phyloP scores from a whole-genome alignment of 108 stramenopile species.

The Skeletonema potamos region DNA sequence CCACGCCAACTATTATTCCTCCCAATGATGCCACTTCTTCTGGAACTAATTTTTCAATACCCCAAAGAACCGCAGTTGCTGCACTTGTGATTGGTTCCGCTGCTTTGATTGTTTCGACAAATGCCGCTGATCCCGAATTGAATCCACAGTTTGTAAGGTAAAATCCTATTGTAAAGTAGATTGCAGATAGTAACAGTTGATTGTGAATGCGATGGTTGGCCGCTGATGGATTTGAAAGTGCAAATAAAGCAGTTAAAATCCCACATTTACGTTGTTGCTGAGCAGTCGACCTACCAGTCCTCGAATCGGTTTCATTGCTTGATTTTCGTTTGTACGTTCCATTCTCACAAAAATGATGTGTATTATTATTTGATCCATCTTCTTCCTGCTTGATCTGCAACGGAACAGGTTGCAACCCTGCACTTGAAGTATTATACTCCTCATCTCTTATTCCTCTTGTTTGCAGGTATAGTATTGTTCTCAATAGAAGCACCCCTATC shows the following conservation, averaged over 20 bases:
- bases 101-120: conserved; percentile 89
- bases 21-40: conserved; percentile 54
- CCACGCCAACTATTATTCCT: conserved; percentile 66
- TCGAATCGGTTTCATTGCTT: not conserved
- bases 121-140: conserved; percentile 57
- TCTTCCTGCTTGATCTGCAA: conserved; percentile 5
- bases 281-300: not conserved
- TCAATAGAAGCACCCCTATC: conserved; percentile 42
- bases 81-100: conserved; percentile 84
- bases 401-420: conserved; percentile 32
- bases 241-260: conserved; percentile 11
- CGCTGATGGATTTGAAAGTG: conserved; percentile 6
- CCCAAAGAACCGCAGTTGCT: conserved; percentile 61
- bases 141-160: conserved; percentile 71
- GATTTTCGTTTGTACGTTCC: conserved; percentile 15
- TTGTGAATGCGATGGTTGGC: conserved; percentile 12
- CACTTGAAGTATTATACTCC: not conserved
- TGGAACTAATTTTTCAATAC: conserved; percentile 57
- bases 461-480: conserved; percentile 26
- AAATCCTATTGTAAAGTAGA: conserved; percentile 76
- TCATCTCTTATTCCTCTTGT: not conserved
- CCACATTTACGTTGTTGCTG: not conserved
- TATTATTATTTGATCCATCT: not conserved
- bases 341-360: conserved; percentile 9
- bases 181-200: conserved; percentile 46